Conservation (phyloP, 768 basidiomycete genomes). For the Coprinopsis marcescibilis region DNA sequence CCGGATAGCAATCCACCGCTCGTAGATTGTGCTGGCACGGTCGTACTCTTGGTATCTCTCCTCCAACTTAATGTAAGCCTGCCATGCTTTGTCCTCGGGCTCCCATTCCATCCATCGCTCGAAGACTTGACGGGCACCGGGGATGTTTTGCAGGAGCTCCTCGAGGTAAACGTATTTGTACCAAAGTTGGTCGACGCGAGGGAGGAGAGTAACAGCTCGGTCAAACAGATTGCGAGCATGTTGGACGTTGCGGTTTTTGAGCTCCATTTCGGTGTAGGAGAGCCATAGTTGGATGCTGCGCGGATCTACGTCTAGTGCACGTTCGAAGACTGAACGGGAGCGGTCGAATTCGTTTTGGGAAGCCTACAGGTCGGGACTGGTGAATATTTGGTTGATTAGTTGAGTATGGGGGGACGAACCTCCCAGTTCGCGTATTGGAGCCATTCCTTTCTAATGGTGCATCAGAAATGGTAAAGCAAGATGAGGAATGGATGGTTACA, state of each 20-base stretch:
- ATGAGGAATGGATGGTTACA: conserved; percentile 19
- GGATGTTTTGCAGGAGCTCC: conserved; percentile 91
- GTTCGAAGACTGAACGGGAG: conserved; percentile 92
- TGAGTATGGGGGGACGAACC: conserved; percentile 30
- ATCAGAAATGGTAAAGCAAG: conserved; percentile 4
- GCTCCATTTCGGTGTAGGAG: conserved; percentile 93
- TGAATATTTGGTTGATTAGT: conserved; percentile 7
- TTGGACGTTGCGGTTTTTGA: conserved; percentile 96
- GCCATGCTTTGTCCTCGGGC: conserved; percentile 99
- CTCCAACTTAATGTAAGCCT: conserved; percentile 98
- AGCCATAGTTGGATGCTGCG: conserved; percentile 90
- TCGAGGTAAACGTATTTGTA: conserved; percentile 99
- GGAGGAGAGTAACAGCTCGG: conserved; percentile 92
- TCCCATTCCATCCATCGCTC: conserved; percentile 99
- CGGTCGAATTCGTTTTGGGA: conserved; percentile 95
- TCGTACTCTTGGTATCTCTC: conserved; percentile 89
- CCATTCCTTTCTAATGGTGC: conserved; percentile 70
- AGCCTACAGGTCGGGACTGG: conserved; percentile 42
- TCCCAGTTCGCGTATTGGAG: conserved; percentile 85
- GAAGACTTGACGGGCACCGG: conserved; percentile 95
- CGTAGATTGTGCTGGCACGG: conserved; percentile 88
- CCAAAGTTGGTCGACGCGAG: conserved; percentile 96
- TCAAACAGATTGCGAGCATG: conserved; percentile 97
- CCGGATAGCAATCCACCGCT: conserved; percentile 76
- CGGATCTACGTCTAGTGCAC: conserved; percentile 93